Percentiles rank a stretch among this genome's conserved stretches.
These are phyloP conservation scores for Tolypocladium sp. DNA, from an alignment of 2,329 filamentous ascomycete genomes.

Conservation along the genomic window DNA sequence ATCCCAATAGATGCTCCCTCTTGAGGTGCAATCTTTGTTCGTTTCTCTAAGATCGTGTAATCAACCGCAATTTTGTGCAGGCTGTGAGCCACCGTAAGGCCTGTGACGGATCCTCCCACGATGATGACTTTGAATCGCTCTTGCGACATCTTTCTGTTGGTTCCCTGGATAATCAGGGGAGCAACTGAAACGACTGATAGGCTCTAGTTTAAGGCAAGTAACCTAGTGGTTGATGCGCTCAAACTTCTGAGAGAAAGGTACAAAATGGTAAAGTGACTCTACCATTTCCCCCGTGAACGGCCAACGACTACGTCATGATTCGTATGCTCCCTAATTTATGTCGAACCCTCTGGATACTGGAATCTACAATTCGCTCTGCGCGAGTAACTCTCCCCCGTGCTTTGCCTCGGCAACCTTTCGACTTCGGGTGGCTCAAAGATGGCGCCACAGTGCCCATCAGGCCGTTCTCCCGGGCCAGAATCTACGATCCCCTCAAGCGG, in stretches of 20 bases:
- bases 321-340: not conserved
- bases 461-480: not conserved
- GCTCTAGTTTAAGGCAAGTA: too few species aligned
- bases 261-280: too few species aligned
- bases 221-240: too few species aligned
- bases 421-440: not conserved
- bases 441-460: not conserved
- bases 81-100: conserved; percentile 22
- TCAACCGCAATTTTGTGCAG: conserved; percentile 36
- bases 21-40: conserved; percentile 29
- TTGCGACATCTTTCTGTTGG: not conserved
- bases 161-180: not conserved
- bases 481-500: not conserved
- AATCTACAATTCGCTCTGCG: too few species aligned
- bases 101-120: conserved; percentile 38
- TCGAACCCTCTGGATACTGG: not conserved
- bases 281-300: too few species aligned
- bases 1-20: conserved; percentile 39
- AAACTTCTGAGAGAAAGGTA: too few species aligned
- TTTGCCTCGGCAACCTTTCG: not conserved
- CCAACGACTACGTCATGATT: too few species aligned
- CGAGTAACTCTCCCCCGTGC: not conserved
- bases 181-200: too few species aligned
- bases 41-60: conserved; percentile 38
- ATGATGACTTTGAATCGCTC: conserved; percentile 19